A percentile compares a stretch with the other conserved stretches of the same genome.
These are phyloP conservation scores for Penicillium malachiteum DNA, from an alignment of 495 filamentous ascomycete genomes.

Conservation along the genomic window DNA sequence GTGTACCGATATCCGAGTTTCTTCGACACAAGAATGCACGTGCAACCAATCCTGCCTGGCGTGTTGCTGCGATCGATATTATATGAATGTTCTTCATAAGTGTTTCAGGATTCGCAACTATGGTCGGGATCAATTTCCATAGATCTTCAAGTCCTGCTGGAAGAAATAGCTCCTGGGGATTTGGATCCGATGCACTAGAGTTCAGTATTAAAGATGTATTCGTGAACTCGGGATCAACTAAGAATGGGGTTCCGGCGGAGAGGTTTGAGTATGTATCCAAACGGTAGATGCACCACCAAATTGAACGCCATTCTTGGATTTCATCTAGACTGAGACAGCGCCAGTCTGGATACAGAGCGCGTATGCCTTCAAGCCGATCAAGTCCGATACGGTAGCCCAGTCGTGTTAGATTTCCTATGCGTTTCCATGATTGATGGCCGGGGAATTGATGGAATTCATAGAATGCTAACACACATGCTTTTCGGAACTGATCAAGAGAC, in stretches of 20 bases:
- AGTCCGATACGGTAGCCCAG: conserved; percentile 31
- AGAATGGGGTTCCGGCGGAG: conserved; percentile 14
- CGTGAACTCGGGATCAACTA: conserved; percentile 10
- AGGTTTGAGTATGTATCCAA: conserved; percentile 35
- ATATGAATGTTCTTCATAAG: neutral
- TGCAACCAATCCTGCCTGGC: conserved; percentile 11
- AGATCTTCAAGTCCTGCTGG: conserved; percentile 3
- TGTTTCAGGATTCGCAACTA: neutral
- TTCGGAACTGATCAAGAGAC: conserved; percentile 28
- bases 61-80: conserved; percentile 10
- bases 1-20: neutral
- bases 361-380: conserved; percentile 15
- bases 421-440: conserved; percentile 30
- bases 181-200: neutral
- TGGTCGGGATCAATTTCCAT: neutral
- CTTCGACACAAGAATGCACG: conserved; percentile 3
- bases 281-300: conserved; percentile 44
- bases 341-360: conserved; percentile 10
- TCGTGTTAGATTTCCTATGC: conserved; percentile 33
- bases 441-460: conserved; percentile 40
- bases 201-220: conserved; percentile 12
- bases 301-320: conserved; percentile 35
- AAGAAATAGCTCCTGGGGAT: conserved; percentile 2
- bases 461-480: conserved; percentile 36
- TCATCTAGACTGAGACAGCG: conserved; percentile 24